Base-by-base conservation (phyloP, 169 alveolate genomes). In the Babesia ovis region DNA sequence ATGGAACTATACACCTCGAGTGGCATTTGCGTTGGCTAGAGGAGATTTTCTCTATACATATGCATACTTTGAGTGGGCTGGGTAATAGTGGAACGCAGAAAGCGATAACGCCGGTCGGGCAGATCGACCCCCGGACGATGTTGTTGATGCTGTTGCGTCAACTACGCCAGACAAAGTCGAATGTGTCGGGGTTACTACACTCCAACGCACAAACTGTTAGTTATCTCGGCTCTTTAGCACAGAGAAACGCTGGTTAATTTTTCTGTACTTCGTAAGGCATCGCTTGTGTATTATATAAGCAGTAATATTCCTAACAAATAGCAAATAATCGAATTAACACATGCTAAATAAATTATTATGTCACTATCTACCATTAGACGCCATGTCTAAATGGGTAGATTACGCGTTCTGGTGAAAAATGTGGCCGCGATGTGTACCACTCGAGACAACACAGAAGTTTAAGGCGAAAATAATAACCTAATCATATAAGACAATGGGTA, bases 1-100 rank as follows among this genome's bases (percentile, higher is more conserved):
- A 51, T 37, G 83, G 87, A 23, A 79, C 87, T 12, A 31, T 61
- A 20, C 87, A 79, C 64, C 62, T 79, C 32, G 35, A 72, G n/a
- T 66, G 70, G 62, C 87, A 79, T 35, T 72, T 79, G 50, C 60
- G 37, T 29, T 79, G 87, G 87, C 69, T 79, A 27, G 74, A 68
- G 32, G 69, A 67, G 61, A 64, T 79, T 0, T 79, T 79, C 64
- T 14, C 70, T 8, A 61, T 79, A 14, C 87, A 79, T 64, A 69
- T 66, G 69, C 58, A 37, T 35, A 56, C 58, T n/a, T 50, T 79
- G 11, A 54, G 73, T 0, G 74, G 72, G 4, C 41, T 58, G 31
- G 67, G 48, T 35, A 57, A 48, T 16, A 0, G 67, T 18, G 50
- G 32, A 2, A 22, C 43, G 25, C 32, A 20, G 60, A 25, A 54